Percentiles rank a stretch among this genome's conserved stretches.
These are phyloP conservation scores for Candida nemodendra DNA, from an alignment of 805 yeast genomes.

Conservation along the genomic window DNA sequence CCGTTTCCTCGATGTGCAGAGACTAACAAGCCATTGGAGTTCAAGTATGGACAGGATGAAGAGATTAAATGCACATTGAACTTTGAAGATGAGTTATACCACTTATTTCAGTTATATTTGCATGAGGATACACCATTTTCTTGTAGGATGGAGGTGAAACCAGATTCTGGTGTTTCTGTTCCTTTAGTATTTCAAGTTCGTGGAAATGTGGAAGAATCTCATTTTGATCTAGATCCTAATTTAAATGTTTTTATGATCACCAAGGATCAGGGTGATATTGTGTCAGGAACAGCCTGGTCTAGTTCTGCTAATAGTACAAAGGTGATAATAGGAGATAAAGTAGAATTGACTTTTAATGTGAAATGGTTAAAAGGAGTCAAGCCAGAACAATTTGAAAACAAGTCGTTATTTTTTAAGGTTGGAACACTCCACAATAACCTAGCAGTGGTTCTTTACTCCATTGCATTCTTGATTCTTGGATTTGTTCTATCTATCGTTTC, in stretches of 20 bases:
- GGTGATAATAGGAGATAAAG: slow-evolving; percentile 61
- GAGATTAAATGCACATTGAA: slow-evolving; percentile 59
- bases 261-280: slow-evolving; percentile 33
- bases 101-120: slow-evolving; percentile 69
- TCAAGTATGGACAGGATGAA: slow-evolving; percentile 51
- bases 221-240: slow-evolving; percentile 61
- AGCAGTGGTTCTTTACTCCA: slow-evolving; percentile 11
- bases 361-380: slow-evolving; percentile 44
- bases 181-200: slow-evolving; percentile 65
- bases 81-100: slow-evolving; percentile 64
- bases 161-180: slow-evolving; percentile 43
- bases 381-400: slow-evolving; percentile 6
- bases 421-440: slow-evolving; percentile 11
- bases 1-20: slow-evolving; percentile 65
- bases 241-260: slow-evolving; percentile 51
- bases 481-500: slow-evolving; percentile 20
- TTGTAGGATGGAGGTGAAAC: slow-evolving; percentile 57
- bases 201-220: slow-evolving; percentile 66
- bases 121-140: slow-evolving; percentile 78
- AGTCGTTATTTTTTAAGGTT: slow-evolving; percentile 11
- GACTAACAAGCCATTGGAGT: slow-evolving; percentile 56
- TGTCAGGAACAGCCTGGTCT: slow-evolving; percentile 58
- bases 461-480: slow-evolving; percentile 21
- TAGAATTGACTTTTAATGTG: slow-evolving; percentile 56
- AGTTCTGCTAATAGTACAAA: slow-evolving; percentile 61